Percentiles rank a stretch among this genome's conserved stretches.
Evolutionary conservation across 352 stramenopile genomes (phyloP).

Genomic region (Globisporangium alternatum): DNA sequence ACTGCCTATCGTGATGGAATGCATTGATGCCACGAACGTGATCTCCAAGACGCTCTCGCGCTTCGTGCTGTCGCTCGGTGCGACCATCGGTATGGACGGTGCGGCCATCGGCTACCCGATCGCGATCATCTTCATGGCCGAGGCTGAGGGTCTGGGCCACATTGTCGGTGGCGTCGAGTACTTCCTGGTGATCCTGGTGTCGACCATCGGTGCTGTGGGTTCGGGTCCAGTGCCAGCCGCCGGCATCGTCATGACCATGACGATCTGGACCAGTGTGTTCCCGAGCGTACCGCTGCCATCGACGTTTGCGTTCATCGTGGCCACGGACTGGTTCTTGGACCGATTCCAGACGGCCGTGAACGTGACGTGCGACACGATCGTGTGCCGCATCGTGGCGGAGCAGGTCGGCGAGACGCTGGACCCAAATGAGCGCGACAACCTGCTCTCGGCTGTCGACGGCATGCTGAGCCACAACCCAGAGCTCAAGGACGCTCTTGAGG

Average conservation of each 20-base stretch:
- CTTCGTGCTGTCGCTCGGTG: conserved; percentile 60
- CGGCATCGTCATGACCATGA: conserved; percentile 26
- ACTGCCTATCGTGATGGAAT: conserved; percentile 67
- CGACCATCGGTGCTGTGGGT: conserved; percentile 23
- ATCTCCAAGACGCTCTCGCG: conserved; percentile 52
- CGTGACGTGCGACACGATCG: conserved; percentile 56
- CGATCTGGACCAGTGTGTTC: conserved; percentile 28
- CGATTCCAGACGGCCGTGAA: conserved; percentile 54
- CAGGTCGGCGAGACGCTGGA: conserved; percentile 10
- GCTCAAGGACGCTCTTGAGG: conserved; percentile 12
- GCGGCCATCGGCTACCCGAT: conserved; percentile 28
- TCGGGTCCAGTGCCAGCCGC: conserved; percentile 22
- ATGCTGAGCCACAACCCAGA: conserved; percentile 12
- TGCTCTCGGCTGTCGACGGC: conserved; percentile 1
- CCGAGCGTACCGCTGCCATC: conserved; percentile 30
- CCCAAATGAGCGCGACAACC: background rate
- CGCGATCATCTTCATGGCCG: conserved; percentile 35
- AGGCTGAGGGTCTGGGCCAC: conserved; percentile 21
- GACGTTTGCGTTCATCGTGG: conserved; percentile 54
- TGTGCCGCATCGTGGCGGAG: conserved; percentile 55
- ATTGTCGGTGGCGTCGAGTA: conserved; percentile 19
- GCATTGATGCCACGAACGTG: conserved; percentile 58
- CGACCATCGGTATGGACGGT: conserved; percentile 45
- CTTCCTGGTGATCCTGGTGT: conserved; percentile 26
- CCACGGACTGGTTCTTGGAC: conserved; percentile 61